phyloP scores from a whole-genome alignment of 140 eudicot genomes.

The Ambrosia hybrid region DNA sequence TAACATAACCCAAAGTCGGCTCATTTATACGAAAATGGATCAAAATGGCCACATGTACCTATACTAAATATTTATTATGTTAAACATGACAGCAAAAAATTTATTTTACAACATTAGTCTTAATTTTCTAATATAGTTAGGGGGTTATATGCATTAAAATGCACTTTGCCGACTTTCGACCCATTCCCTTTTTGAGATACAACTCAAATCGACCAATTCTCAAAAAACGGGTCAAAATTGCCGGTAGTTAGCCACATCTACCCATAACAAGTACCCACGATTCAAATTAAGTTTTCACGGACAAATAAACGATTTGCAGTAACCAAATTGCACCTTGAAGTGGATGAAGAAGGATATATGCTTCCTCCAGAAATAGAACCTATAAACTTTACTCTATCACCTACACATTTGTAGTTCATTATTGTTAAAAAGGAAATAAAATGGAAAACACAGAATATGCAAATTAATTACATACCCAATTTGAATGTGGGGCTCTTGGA shows the following conservation, averaged over 20 bases:
- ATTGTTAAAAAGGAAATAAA: neutral
- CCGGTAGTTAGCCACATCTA: neutral
- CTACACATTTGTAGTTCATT: constrained; percentile 39
- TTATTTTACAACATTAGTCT: neutral
- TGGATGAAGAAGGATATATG: constrained; percentile 51
- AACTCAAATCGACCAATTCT: neutral
- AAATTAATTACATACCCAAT: constrained; percentile 41
- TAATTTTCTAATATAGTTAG: neutral
- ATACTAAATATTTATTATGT: neutral
- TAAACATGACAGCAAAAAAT: neutral
- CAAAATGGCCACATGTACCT: neutral
- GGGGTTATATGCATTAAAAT: neutral
- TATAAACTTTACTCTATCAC: constrained; percentile 75
- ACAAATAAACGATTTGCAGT: constrained; percentile 7
- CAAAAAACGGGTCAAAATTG: neutral
- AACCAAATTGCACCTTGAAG: constrained; percentile 45
- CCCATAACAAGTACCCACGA: neutral
- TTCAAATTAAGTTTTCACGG: neutral
- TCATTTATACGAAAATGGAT: neutral
- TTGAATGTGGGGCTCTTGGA: constrained; percentile 52
- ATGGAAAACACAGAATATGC: neutral
- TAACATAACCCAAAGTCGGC: neutral
- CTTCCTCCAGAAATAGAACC: constrained; percentile 38
- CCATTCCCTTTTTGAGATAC: neutral
- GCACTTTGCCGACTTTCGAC: neutral